Evolutionary conservation across 176 grass and related monocot species (phyloP).

Genomic region (Panicum miliaceum): DNA sequence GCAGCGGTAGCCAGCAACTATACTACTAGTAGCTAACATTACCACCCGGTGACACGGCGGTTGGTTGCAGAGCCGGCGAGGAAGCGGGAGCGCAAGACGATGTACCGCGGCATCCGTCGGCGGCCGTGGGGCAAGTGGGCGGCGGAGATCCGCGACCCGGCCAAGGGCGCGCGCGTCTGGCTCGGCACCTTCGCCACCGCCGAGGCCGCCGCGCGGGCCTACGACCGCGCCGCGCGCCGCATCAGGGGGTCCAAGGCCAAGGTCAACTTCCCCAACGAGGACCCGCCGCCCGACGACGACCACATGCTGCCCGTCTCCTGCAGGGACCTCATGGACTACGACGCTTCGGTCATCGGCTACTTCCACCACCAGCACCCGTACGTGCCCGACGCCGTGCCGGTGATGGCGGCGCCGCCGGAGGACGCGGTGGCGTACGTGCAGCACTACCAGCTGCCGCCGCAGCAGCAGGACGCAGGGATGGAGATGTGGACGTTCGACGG

Average conservation of each 20-base stretch:
- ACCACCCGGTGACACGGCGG: too few species aligned
- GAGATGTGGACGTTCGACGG: conserved; percentile 49
- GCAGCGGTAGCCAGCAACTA: neutral
- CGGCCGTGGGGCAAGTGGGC: conserved; percentile 95
- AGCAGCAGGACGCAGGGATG: neutral
- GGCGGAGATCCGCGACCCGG: conserved; percentile 90
- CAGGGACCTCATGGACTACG: conserved; percentile 36
- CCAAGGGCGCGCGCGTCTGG: conserved; percentile 83
- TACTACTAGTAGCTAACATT: too few species aligned
- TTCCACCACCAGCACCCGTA: conserved; percentile 39
- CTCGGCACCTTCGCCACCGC: conserved; percentile 88
- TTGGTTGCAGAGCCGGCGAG: conserved; percentile 30
- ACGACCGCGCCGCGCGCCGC: conserved; percentile 74
- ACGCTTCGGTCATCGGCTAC: conserved; percentile 33
- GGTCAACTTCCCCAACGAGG: conserved; percentile 95
- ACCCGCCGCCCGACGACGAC: conserved; percentile 38
- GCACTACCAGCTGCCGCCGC: neutral
- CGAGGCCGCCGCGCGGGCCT: conserved; percentile 75
- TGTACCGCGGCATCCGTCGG: conserved; percentile 87
- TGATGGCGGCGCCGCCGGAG: neutral
- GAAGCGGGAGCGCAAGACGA: conserved; percentile 58
- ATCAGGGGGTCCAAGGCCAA: conserved; percentile 88
- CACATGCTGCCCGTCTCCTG: too few species aligned
- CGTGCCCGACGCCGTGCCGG: neutral
- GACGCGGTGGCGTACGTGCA: conserved; percentile 18